Percentiles rank a stretch among this genome's conserved stretches.
Evolutionary conservation across 306 rosid species (phyloP).

Genomic region (Corylus avellana): DNA sequence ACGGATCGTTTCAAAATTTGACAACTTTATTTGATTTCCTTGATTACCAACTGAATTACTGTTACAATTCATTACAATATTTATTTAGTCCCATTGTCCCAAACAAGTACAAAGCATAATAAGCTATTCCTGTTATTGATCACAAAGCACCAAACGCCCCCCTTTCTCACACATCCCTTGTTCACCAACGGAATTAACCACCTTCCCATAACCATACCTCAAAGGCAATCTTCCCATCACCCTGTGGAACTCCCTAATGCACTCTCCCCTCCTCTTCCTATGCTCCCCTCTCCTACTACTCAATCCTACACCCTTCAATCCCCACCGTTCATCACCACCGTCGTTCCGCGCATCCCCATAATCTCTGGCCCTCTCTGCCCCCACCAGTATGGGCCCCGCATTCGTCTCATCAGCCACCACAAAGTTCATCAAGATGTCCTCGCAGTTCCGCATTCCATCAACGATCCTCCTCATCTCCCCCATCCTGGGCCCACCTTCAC

Average conservation of each 20-base stretch:
- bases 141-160: constrained; percentile 65
- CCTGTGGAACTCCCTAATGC: constrained; percentile 73
- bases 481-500: constrained; percentile 57
- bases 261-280: constrained; percentile 73
- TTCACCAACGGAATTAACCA: constrained; percentile 67
- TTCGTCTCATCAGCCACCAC: constrained; percentile 59
- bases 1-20: too few species aligned
- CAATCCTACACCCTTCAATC: constrained; percentile 54
- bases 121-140: constrained; percentile 23
- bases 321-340: constrained; percentile 23
- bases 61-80: too few species aligned
- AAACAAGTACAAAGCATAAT: background rate
- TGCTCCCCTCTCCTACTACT: constrained; percentile 75
- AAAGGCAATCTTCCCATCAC: constrained; percentile 65
- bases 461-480: constrained; percentile 51
- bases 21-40: too few species aligned
- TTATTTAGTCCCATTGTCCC: background rate
- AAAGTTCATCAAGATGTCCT: constrained; percentile 83
- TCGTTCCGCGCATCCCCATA: constrained; percentile 79
- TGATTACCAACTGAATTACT: too few species aligned
- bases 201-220: constrained; percentile 69
- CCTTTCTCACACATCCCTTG: constrained; percentile 71
- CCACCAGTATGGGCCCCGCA: constrained; percentile 70
- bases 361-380: constrained; percentile 63
- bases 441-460: constrained; percentile 64